Conservation (phyloP, 2,329 filamentous ascomycete genomes). For the Westerdykella sp. region DNA sequence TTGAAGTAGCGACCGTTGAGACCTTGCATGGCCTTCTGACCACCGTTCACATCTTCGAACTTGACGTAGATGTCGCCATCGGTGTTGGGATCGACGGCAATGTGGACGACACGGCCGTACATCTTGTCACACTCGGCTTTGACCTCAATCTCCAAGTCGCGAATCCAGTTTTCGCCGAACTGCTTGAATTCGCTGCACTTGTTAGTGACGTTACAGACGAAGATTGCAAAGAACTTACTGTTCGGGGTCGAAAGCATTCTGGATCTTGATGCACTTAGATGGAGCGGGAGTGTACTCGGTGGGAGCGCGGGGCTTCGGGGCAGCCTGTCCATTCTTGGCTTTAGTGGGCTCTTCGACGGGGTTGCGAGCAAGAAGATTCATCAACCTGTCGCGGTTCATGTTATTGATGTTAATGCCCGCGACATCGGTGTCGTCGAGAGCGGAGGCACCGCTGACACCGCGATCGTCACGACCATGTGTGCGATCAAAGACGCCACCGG, state of each 20-base stretch:
- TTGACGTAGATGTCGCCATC: slow-evolving; percentile 97
- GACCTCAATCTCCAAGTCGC: slow-evolving; percentile 91
- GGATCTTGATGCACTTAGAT: slow-evolving; percentile 87
- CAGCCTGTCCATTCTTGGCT: slow-evolving; percentile 51
- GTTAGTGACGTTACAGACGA: slow-evolving; percentile 11
- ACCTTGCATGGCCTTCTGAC: slow-evolving; percentile 95
- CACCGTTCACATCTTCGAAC: slow-evolving; percentile 90
- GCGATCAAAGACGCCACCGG: slow-evolving; percentile 73
- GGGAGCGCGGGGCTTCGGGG: slow-evolving; percentile 72
- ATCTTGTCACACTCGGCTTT: slow-evolving; percentile 86
- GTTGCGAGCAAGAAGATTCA: slow-evolving; percentile 88
- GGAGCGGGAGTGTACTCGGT: slow-evolving; percentile 73
- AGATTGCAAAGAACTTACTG: slow-evolving; percentile 58
- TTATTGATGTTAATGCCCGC: slow-evolving; percentile 99
- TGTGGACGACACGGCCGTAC: slow-evolving; percentile 97
- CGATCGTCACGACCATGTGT: slow-evolving; percentile 87
- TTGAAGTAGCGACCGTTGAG: slow-evolving; percentile 96
- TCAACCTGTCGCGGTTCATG: slow-evolving; percentile 95
- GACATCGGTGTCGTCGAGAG: slow-evolving; percentile 94
- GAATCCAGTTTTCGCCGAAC: slow-evolving; percentile 59
- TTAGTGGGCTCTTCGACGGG: slow-evolving; percentile 64
- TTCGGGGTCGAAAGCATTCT: slow-evolving; percentile 89
- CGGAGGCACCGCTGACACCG: slow-evolving; percentile 78
- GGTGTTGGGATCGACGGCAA: slow-evolving; percentile 78
- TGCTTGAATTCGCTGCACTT: slow-evolving; percentile 19